Conservation (phyloP, 2,329 filamentous ascomycete species). For the Lasiodiplodia sp. region DNA sequence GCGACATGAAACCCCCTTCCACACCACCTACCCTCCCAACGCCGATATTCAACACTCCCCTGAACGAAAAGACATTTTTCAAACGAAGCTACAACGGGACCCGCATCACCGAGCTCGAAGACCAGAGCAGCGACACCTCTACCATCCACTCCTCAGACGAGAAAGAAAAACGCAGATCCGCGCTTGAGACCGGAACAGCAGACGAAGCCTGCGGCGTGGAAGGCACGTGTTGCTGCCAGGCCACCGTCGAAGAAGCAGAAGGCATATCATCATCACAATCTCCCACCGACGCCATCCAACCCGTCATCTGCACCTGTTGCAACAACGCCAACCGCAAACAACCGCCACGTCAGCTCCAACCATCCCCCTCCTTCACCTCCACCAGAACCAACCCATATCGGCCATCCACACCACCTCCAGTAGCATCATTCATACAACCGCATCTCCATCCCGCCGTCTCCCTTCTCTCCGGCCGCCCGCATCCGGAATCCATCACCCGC, state of each 20-base stretch:
- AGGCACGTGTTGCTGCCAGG: slow-evolving; percentile 58
- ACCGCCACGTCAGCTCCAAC: slow-evolving; percentile 23
- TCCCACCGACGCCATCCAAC: slow-evolving; percentile 41
- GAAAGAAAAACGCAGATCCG: neutral
- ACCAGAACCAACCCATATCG: neutral
- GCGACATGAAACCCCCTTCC: neutral
- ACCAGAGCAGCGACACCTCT: slow-evolving; percentile 28
- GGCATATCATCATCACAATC: neutral
- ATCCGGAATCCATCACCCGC: slow-evolving; percentile 59
- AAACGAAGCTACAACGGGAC: slow-evolving; percentile 35
- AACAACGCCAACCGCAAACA: slow-evolving; percentile 30
- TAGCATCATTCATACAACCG: neutral
- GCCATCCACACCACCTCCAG: neutral
- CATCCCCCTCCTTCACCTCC: neutral
- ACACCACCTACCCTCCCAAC: neutral
- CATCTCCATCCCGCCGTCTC: slow-evolving; percentile 44
- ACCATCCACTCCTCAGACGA: slow-evolving; percentile 25
- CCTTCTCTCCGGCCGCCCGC: slow-evolving; percentile 61
- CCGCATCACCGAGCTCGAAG: slow-evolving; percentile 37
- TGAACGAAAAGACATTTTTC: slow-evolving; percentile 32
- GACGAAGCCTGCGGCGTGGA: slow-evolving; percentile 41
- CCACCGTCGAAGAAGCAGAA: slow-evolving; percentile 52
- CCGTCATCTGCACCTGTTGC: slow-evolving; percentile 49
- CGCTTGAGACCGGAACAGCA: slow-evolving; percentile 4
- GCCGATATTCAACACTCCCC: neutral